phyloP scores from a whole-genome alignment of 805 yeast genomes.

The Saccharomycopsis fermentans region DNA sequence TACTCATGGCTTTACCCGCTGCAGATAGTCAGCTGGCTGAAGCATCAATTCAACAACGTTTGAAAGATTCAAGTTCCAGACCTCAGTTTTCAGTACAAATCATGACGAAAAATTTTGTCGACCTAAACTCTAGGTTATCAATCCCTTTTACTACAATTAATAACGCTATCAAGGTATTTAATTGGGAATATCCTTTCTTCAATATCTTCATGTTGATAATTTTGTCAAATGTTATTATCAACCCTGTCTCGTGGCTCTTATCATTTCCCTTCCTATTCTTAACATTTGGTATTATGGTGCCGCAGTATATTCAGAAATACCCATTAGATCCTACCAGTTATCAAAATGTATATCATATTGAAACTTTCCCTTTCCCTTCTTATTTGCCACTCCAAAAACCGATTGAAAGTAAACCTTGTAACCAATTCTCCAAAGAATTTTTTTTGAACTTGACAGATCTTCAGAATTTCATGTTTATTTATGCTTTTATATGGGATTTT shows the following conservation, averaged over 20 bases:
- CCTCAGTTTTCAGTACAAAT: conserved; percentile 61
- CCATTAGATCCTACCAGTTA: conserved; percentile 25
- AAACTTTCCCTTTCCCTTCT: conserved; percentile 35
- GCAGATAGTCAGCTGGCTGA: conserved; percentile 34
- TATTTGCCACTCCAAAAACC: conserved; percentile 35
- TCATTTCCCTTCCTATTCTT: conserved; percentile 47
- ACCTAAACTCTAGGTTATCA: conserved; percentile 51
- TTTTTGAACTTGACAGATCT: conserved; percentile 69
- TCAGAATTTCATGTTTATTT: conserved; percentile 68
- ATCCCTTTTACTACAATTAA: conserved; percentile 54
- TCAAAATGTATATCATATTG: conserved; percentile 17
- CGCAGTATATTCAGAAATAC: conserved; percentile 49
- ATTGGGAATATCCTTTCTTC: conserved; percentile 54
- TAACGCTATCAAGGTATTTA: conserved; percentile 40
- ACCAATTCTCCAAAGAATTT: conserved; percentile 69
- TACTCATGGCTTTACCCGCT: conserved; percentile 65
- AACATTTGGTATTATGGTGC: conserved; percentile 49
- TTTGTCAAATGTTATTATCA: conserved; percentile 43
- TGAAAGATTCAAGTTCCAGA: conserved; percentile 49
- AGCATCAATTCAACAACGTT: conserved; percentile 38
- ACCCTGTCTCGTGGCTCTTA: conserved; percentile 44
- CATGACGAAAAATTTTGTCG: conserved; percentile 59
- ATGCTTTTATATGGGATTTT: conserved; percentile 53
- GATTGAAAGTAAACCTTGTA: conserved; percentile 27
- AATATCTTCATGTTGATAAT: conserved; percentile 49